Evolutionary conservation across 352 stramenopile species (phyloP).

Genomic region (Phytophthora pistaciae): DNA sequence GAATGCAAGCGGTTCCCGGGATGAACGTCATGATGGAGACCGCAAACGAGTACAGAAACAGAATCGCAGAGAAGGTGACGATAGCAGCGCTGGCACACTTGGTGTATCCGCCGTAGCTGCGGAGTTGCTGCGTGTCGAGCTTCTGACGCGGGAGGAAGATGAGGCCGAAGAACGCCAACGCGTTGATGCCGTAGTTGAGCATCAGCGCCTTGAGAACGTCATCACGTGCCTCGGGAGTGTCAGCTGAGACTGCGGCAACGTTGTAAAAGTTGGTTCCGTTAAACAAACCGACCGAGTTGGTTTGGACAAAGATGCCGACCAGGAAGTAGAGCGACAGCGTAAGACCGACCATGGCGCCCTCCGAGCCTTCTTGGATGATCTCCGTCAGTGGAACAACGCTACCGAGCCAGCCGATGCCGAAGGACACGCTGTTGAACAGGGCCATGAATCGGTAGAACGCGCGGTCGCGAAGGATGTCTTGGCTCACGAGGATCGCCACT

Average conservation of each 20-base stretch:
- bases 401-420: conserved; percentile 38
- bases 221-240: conserved; percentile 22
- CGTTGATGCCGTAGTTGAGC: conserved; percentile 58
- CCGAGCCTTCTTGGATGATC: conserved; percentile 63
- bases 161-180: conserved; percentile 40
- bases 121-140: conserved; percentile 66
- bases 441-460: conserved; percentile 42
- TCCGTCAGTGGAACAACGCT: conserved; percentile 56
- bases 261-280: conserved; percentile 52
- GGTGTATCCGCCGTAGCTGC: conserved; percentile 71
- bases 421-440: no score
- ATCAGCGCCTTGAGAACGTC: conserved; percentile 38
- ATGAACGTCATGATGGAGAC: conserved; percentile 58
- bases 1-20: conserved; percentile 36
- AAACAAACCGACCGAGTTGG: conserved; percentile 43
- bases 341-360: conserved; percentile 59
- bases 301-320: conserved; percentile 47
- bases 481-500: conserved; percentile 27
- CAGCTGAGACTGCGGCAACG: conserved; percentile 18
- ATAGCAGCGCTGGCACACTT: conserved; percentile 55
- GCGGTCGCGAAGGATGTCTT: conserved; percentile 38
- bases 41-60: conserved; percentile 61
- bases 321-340: conserved; percentile 55
- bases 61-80: conserved; percentile 35
- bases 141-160: conserved; percentile 66